A percentile compares a stretch with the other conserved stretches of the same genome.
These are phyloP conservation scores for Raffaelea arxii DNA, from an alignment of 2,329 filamentous ascomycete species.

Conservation along the genomic window DNA sequence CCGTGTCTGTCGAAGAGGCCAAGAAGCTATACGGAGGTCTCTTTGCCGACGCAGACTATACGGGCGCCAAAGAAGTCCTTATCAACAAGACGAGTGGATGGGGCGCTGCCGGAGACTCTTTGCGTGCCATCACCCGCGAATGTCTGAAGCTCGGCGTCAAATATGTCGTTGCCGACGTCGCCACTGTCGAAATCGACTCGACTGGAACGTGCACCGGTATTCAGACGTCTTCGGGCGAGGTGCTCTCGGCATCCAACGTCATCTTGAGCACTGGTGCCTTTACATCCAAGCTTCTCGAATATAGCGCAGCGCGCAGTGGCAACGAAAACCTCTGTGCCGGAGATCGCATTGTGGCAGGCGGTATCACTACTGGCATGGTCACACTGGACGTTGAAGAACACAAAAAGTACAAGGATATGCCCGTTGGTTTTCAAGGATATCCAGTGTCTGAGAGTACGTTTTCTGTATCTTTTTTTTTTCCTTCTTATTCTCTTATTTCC, in stretches of 20 bases:
- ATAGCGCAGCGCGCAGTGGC: conserved; percentile 29
- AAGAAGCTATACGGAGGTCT: conserved; percentile 45
- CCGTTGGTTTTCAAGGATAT: conserved; percentile 30
- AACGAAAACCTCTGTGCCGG: conserved; percentile 43
- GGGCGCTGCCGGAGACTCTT: conserved; percentile 50
- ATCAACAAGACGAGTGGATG: conserved; percentile 54
- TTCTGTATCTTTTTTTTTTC: background rate
- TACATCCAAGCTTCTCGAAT: conserved; percentile 45
- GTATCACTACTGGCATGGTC: conserved; percentile 49
- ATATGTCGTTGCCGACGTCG: conserved; percentile 45
- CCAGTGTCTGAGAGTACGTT: background rate
- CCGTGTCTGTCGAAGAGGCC: conserved; percentile 33
- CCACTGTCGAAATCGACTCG: conserved; percentile 34
- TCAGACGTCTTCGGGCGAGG: conserved; percentile 30
- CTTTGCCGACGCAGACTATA: conserved; percentile 51
- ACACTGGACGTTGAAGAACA: conserved; percentile 38
- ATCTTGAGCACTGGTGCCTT: conserved; percentile 48
- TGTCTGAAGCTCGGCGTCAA: conserved; percentile 46
- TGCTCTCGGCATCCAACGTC: conserved; percentile 37
- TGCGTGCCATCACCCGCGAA: conserved; percentile 43
- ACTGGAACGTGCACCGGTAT: conserved; percentile 38
- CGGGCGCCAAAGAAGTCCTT: conserved; percentile 47
- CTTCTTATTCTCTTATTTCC: background rate
- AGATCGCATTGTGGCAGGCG: conserved; percentile 46
- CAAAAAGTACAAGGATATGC: conserved; percentile 35